These are phyloP conservation scores for Klebsormidium nitens DNA, from an alignment of 139 green algal species.

Conservation along the genomic window DNA sequence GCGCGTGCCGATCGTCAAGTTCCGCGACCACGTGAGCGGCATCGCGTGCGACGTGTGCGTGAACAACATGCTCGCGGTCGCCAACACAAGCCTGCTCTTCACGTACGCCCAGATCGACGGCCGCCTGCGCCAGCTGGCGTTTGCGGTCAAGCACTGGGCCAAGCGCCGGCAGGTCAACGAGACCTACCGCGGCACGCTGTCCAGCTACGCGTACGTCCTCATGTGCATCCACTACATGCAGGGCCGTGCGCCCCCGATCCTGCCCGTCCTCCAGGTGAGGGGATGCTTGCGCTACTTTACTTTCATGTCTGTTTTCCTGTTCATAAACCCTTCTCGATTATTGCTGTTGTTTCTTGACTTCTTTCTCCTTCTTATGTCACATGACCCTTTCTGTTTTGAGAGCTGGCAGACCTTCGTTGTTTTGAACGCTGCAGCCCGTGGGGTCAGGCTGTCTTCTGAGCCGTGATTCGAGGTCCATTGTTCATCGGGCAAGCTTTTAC, in stretches of 20 bases:
- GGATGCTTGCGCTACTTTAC: not conserved
- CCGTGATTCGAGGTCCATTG: too few relatives aligned
- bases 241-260: constrained; percentile 65
- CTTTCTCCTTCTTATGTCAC: too few relatives aligned
- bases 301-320: too few relatives aligned
- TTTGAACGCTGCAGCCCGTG: too few relatives aligned
- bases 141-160: constrained; percentile 90
- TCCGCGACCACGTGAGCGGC: constrained; percentile 41
- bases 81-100: constrained; percentile 60
- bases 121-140: constrained; percentile 65
- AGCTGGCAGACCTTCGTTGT: too few relatives aligned
- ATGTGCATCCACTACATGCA: constrained; percentile 85
- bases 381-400: too few relatives aligned
- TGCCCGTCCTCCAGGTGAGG: constrained; percentile 55
- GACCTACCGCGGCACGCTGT: constrained; percentile 83
- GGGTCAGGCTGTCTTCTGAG: too few relatives aligned
- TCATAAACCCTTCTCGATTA: too few relatives aligned
- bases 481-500: too few relatives aligned
- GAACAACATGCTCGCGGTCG: constrained; percentile 83
- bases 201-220: constrained; percentile 84
- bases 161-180: constrained; percentile 79
- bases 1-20: constrained; percentile 83
- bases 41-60: constrained; percentile 52
- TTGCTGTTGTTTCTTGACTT: too few relatives aligned
- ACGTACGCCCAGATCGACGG: constrained; percentile 72